These are phyloP conservation scores for Mycena pura DNA, from an alignment of 768 basidiomycete genomes.

Conservation along the genomic window DNA sequence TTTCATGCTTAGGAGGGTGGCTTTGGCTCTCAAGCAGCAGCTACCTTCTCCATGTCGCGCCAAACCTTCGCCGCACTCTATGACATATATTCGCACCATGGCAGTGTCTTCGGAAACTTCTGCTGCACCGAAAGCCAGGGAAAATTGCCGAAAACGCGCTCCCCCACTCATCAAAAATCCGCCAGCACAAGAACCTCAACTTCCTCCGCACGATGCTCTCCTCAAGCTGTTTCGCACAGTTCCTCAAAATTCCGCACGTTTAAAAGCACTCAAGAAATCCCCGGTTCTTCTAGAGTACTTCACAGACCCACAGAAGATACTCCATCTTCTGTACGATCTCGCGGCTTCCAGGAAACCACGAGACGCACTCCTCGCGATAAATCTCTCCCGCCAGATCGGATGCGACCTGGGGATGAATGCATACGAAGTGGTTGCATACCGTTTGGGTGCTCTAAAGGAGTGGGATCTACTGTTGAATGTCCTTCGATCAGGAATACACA, in stretches of 20 bases:
- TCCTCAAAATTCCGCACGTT: constrained; percentile 1
- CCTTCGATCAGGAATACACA: constrained; percentile 55
- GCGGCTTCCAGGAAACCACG: constrained; percentile 43
- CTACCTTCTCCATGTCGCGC: constrained; percentile 28
- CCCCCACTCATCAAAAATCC: neutral
- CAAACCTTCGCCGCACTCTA: constrained; percentile 28
- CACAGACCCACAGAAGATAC: constrained; percentile 40
- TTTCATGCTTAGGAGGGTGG: constrained; percentile 78
- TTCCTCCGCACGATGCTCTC: constrained; percentile 1
- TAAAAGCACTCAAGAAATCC: neutral
- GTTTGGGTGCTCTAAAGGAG: constrained; percentile 49
- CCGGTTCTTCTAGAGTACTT: constrained; percentile 29
- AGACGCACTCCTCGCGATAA: constrained; percentile 52
- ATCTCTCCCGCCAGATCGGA: constrained; percentile 56
- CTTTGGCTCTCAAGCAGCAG: constrained; percentile 52
- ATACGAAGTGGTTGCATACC: constrained; percentile 64
- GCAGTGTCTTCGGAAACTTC: neutral
- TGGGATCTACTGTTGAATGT: constrained; percentile 61
- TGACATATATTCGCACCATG: constrained; percentile 21
- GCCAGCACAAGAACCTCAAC: neutral
- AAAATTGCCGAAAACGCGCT: too few species aligned
- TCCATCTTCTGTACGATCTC: constrained; percentile 39
- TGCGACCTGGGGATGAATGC: constrained; percentile 55
- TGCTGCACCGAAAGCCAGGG: neutral
- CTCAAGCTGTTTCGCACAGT: constrained; percentile 11